phyloP scores from a whole-genome alignment of 2,329 filamentous ascomycete genomes.

The Fusarium stilboides region DNA sequence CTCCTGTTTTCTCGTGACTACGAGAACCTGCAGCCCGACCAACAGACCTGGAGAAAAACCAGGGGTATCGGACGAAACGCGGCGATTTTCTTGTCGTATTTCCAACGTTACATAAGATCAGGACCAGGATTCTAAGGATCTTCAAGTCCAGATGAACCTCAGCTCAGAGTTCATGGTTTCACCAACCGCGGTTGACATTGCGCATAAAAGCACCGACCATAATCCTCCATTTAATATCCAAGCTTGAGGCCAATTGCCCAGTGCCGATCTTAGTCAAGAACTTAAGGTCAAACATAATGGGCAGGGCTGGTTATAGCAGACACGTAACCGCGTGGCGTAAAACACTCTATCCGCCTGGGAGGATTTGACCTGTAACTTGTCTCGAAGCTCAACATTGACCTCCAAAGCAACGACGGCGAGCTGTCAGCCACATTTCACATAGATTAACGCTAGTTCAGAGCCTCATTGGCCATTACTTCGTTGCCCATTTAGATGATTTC shows the following conservation, averaged over 20 bases:
- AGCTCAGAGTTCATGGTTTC: not conserved
- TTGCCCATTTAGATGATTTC: conserved; percentile 5
- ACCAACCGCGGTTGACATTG: not conserved
- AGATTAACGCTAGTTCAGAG: conserved; percentile 25
- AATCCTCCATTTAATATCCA: conserved; percentile 15
- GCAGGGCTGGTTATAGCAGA: conserved; percentile 31
- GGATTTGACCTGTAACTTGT: conserved; percentile 35
- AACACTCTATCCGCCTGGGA: conserved; percentile 13
- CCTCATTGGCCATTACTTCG: not conserved
- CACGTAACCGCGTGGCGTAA: conserved; percentile 35
- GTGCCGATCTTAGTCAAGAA: conserved; percentile 21
- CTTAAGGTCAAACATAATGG: conserved; percentile 30
- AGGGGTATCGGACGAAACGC: conserved; percentile 30
- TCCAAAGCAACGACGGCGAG: conserved; percentile 5
- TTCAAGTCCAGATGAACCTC: conserved; percentile 29
- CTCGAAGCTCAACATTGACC: conserved; percentile 24
- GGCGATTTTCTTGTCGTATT: conserved; percentile 16
- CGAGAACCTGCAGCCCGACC: conserved; percentile 19
- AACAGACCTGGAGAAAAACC: conserved; percentile 12
- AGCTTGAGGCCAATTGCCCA: conserved; percentile 20
- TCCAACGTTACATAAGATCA: conserved; percentile 2
- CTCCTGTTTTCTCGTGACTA: conserved; percentile 33
- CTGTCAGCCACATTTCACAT: conserved; percentile 36
- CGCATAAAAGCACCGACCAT: conserved; percentile 28
- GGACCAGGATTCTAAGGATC: conserved; percentile 17